A percentile compares a stretch with the other conserved stretches of the same genome.
These are phyloP conservation scores for Mycena venus DNA, from an alignment of 768 basidiomycete genomes.

Conservation along the genomic window DNA sequence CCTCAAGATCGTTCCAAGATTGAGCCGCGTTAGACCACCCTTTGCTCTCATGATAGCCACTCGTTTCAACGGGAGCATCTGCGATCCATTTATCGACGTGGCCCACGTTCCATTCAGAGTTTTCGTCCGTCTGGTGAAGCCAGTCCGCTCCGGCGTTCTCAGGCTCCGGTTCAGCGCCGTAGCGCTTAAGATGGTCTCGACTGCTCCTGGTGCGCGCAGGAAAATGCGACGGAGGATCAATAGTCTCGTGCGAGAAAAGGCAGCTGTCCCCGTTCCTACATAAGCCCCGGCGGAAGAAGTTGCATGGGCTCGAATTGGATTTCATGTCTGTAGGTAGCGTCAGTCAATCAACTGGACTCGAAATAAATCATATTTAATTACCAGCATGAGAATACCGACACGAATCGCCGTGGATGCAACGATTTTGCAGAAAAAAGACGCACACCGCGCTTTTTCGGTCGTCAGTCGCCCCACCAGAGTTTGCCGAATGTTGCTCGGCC, in stretches of 20 bases:
- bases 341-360: neutral
- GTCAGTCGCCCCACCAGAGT: no score
- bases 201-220: neutral
- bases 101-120: neutral
- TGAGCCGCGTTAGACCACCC: neutral
- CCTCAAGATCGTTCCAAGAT: neutral
- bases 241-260: neutral
- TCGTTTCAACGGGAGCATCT: neutral
- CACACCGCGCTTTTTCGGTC: neutral
- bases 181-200: neutral
- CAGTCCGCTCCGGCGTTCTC: neutral
- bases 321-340: neutral
- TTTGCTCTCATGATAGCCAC: neutral
- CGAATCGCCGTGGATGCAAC: slow-evolving; percentile 19
- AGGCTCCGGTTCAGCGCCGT: neutral
- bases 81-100: neutral
- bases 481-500: neutral
- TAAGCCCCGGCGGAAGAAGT: slow-evolving; percentile 12
- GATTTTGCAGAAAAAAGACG: slow-evolving; percentile 11
- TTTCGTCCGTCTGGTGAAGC: slow-evolving; percentile 11
- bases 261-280: slow-evolving; percentile 20
- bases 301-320: neutral
- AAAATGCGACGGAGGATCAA: neutral
- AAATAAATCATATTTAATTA: neutral
- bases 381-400: slow-evolving; percentile 24